Evolutionary conservation across 805 yeast genomes (phyloP), one percentile per base, ranked within the genome.

Genomic region (Komagataella kurtzmanii): DNA sequence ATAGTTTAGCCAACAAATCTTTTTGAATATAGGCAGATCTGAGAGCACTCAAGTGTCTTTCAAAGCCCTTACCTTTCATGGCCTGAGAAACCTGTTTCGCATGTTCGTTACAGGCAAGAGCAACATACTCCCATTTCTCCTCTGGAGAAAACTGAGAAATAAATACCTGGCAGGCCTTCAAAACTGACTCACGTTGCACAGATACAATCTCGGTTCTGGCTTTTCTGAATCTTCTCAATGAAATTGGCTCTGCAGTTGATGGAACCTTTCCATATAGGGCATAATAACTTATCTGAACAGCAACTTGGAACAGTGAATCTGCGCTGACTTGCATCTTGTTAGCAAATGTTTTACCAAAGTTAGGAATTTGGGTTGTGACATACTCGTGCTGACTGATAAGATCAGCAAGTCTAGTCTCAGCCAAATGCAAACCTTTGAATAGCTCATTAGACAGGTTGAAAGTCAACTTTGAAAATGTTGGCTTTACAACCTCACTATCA

Each of bases 151-250:
- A 66, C 50, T 75, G 79, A 19, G 88, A 79, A 47, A 85, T 80
- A 60, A 79, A 85, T 1, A 74, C 58, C 61, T 83, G 88, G 50
- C 84, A 84, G 54, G 77, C 67, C 55, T 72, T 66, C 50, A 73
- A 61, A 53, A 77, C 65, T 23, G 65, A 56, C 17, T 77, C 81
- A 56, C 75, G 78, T 59, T 84, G 91, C 45, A 84, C 71, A 21
- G 85, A 78, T 46, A 84, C 71, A 19, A 84, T 73, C 55, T 84
- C 88, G 0, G 89, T 82, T 57, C 95, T 74, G 4, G 89, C 74
- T 61, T 81, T 81, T 54, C 71, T 72, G 64, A 83, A 85, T 54
- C 72, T 72, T 54, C 95, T 70, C 1, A 90, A 85, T 4, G 89
- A 80, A 24, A 79, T 75, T 3, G 83, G 83, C 53, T 68, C 72